phyloP scores from a whole-genome alignment of 2,329 filamentous ascomycete species.

The Trichoderma sp. region DNA sequence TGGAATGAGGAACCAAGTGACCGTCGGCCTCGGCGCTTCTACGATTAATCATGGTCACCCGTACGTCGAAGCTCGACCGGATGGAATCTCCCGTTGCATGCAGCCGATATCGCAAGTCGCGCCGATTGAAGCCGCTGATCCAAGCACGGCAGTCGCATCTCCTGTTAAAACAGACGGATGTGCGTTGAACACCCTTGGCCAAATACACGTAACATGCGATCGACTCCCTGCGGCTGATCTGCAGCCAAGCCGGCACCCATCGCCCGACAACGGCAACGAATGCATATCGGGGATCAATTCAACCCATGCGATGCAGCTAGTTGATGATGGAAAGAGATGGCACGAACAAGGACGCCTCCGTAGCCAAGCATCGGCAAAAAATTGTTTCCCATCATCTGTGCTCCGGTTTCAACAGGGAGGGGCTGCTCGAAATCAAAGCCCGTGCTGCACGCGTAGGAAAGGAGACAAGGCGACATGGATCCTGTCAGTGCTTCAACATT shows the following conservation, averaged over 20 bases:
- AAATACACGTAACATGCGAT: not conserved
- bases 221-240: not conserved
- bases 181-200: not conserved
- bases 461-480: not conserved
- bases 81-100: not conserved
- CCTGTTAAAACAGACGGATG: not conserved
- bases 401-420: not conserved
- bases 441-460: not conserved
- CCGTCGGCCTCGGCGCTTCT: not conserved
- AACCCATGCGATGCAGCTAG: not conserved
- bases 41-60: not conserved
- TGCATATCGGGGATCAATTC: not conserved
- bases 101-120: constrained; percentile 14
- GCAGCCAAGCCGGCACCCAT: constrained; percentile 16
- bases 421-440: not conserved
- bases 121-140: not conserved
- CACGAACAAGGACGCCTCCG: not conserved
- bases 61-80: not conserved
- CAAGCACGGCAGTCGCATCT: not conserved
- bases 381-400: not conserved
- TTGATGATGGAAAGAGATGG: not conserved
- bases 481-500: not conserved
- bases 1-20: not conserved
- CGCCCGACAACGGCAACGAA: not conserved
- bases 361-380: not conserved